Evolutionary conservation across 2,329 filamentous ascomycete genomes (phyloP), one percentile per base, ranked within the genome.

Genomic region (Ceratocystis alfenasii): DNA sequence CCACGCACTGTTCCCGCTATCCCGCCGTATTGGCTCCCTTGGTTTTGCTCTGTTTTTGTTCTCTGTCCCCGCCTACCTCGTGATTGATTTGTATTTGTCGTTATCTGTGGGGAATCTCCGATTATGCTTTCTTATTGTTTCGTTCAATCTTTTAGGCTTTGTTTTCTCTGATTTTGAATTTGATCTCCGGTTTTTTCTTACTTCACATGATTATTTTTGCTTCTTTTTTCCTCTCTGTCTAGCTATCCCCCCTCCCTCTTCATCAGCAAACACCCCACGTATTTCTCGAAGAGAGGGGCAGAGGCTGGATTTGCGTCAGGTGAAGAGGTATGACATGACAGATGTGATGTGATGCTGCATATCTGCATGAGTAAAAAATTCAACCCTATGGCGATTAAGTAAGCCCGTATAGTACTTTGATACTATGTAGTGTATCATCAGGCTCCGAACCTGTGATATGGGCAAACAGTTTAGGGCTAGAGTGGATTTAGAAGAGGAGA

Each of bases 81-180:
- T 53, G 48, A 22, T 50, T 25, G 48, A 50, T 50, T 25, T 50
- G 48, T 50, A 22, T 62, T 62, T 36, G 60, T 45, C 15, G 7
- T 62, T 20, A 45, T 28, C 22, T 53, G 3, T 53, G 48, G 48
- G 36, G 22, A 48, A 28, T 25, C 2, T 63, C 8, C 30, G n/a
- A 50, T 63, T 28, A 17, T 45, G n/a, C 45, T 53, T 28, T 55
- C 48, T 53, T 53, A 25, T 53, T 53, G 8, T 22, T 53, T 53
- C 20, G 12, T 15, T n/a, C n/a, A 25, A 25, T 25, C 10, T 28
- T 53, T 53, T n/a, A 10, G 25, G 48, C 20, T 22, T 53, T n/a
- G 48, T 53, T 53, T 28, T 53, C 25, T 53, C 2, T 28, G 25
- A 5, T 41, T 25, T 53, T 53, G 20, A 28, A 53, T n/a, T 53